These are phyloP conservation scores for Pseudonitzschia pungens DNA, from an alignment of 108 stramenopile genomes.

Conservation along the genomic window DNA sequence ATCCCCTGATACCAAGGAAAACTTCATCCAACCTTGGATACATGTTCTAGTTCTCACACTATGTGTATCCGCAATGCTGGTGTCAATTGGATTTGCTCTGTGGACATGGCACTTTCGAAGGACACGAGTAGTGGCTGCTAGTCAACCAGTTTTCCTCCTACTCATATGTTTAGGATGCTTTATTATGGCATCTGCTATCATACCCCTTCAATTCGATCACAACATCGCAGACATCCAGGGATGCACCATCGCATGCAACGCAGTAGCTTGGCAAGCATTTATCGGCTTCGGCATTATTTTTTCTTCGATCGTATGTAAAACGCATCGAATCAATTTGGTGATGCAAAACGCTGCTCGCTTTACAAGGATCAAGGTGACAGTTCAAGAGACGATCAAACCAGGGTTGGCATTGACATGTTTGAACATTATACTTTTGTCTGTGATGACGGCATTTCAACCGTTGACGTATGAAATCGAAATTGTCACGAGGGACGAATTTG, in stretches of 20 bases:
- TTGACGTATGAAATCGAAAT: conserved; percentile 17
- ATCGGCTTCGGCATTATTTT: conserved; percentile 48
- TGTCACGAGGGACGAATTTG: conserved; percentile 22
- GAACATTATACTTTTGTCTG: conserved; percentile 38
- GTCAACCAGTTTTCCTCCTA: conserved; percentile 49
- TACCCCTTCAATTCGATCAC: conserved; percentile 38
- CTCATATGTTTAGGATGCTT: conserved; percentile 49
- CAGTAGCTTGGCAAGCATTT: conserved; percentile 31
- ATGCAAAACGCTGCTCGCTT: conserved; percentile 30
- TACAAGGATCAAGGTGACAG: conserved; percentile 48
- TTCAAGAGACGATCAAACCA: conserved; percentile 48
- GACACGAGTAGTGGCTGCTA: conserved; percentile 27
- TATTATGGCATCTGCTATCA: conserved; percentile 40
- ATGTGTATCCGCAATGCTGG: conserved; percentile 5
- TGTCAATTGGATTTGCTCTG: conserved; percentile 26
- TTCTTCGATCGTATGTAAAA: conserved; percentile 45
- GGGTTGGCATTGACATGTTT: conserved; percentile 27
- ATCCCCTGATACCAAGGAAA: conserved; percentile 8
- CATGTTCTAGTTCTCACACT: neutral
- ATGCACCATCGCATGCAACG: conserved; percentile 27
- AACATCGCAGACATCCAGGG: neutral
- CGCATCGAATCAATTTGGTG: conserved; percentile 40
- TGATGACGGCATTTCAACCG: conserved; percentile 45
- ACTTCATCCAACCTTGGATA: conserved; percentile 15
- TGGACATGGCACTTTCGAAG: conserved; percentile 39